Percentiles rank a stretch among this genome's conserved stretches.
Evolutionary conservation across 2,329 filamentous ascomycete genomes (phyloP).

Genomic region (Exophiala xenobiotica): DNA sequence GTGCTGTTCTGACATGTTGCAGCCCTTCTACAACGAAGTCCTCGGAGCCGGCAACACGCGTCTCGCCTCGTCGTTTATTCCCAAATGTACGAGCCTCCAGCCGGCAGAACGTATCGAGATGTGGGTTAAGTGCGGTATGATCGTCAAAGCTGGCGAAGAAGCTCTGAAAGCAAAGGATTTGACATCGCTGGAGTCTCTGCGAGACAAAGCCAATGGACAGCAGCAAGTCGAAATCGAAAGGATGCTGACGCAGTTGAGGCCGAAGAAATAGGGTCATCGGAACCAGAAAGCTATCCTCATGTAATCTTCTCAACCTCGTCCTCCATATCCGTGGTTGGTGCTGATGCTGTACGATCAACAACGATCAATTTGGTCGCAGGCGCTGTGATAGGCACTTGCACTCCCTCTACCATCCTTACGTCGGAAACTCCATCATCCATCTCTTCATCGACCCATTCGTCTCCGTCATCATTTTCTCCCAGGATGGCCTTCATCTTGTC

Average conservation of each 20-base stretch:
- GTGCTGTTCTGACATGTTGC: conserved; percentile 14
- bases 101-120: conserved; percentile 74
- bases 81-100: conserved; percentile 75
- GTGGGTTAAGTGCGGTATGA: conserved; percentile 95
- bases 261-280: conserved; percentile 39
- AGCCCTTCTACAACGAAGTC: conserved; percentile 90
- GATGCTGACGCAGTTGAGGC: conserved; percentile 59
- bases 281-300: too few species aligned
- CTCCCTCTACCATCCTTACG: conserved; percentile 23
- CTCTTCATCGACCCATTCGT: conserved; percentile 31
- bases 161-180: conserved; percentile 78
- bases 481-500: conserved; percentile 21
- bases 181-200: conserved; percentile 69
- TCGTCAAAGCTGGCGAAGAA: conserved; percentile 86
- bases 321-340: conserved; percentile 23
- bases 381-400: conserved; percentile 16
- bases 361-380: conserved; percentile 33
- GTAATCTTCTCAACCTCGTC: conserved; percentile 46
- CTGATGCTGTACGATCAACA: conserved; percentile 30
- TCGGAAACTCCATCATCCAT: conserved; percentile 13
- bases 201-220: conserved; percentile 69
- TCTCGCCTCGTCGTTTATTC: conserved; percentile 77
- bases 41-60: conserved; percentile 87
- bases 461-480: conserved; percentile 49
- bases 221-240: conserved; percentile 79